These are phyloP conservation scores for Vanrija humicola DNA, from an alignment of 1,284 basidiomycete species.

Conservation along the genomic window DNA sequence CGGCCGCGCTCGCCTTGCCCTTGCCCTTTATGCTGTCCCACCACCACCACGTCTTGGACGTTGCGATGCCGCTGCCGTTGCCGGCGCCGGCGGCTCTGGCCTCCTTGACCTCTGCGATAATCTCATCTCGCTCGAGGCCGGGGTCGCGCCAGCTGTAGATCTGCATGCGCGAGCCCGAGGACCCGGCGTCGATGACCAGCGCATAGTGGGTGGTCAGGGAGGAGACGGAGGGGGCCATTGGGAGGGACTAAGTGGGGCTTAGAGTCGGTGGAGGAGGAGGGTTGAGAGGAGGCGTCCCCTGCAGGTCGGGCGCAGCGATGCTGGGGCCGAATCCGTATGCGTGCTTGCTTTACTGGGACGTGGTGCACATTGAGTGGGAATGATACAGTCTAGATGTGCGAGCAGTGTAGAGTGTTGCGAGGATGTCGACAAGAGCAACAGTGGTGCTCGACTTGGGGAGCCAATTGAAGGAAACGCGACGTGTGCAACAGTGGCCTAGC, in stretches of 20 bases:
- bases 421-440: no score
- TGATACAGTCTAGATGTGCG: no score
- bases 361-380: no score
- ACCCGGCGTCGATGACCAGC: conserved; percentile 95
- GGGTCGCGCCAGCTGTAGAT: conserved; percentile 97
- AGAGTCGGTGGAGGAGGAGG: no score
- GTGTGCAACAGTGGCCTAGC: no score
- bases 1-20: conserved; percentile 35
- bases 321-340: no score
- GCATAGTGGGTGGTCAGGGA: conserved; percentile 74
- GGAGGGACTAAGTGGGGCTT: neutral
- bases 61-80: conserved; percentile 1
- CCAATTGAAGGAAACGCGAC: no score
- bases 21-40: conserved; percentile 33
- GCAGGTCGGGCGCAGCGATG: no score
- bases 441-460: no score
- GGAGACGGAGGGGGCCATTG: conserved; percentile 43
- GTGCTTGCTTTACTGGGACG: no score
- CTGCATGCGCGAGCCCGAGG: conserved; percentile 90
- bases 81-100: conserved; percentile 12
- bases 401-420: no score
- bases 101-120: conserved; percentile 36
- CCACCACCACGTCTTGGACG: conserved; percentile 34
- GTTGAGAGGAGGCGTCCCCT: no score
- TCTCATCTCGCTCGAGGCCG: conserved; percentile 52